Base-by-base conservation (phyloP, 2,329 filamentous ascomycete species). In the Aspergillus fijiensis region DNA sequence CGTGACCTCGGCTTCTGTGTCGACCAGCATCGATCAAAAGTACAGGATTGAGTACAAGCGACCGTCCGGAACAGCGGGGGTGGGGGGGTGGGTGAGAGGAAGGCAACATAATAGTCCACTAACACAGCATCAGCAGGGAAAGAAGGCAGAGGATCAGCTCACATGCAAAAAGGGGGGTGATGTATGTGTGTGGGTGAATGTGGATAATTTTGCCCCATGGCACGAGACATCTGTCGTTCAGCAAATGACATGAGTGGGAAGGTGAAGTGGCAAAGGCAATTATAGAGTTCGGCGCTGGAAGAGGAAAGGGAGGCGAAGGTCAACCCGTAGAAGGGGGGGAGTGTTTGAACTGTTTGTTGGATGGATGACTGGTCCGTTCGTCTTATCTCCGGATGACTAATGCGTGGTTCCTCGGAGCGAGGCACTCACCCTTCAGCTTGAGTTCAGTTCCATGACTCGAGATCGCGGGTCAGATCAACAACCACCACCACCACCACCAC, bases 141-240 rank as follows among this genome's bases (percentile, higher is more conserved):
- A n/a, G 27, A 47, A 29, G 39, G 52, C 23, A 47, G 47, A 55
- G 39, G 27, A 45, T 48, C 39, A 55, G 52, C 52, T 48, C 47
- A 48, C 53, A 55, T 55, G 53, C 45, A 31, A 55, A 54, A 48
- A 29, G 27, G 27, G 27, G 27, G 27, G 27, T 29, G 27, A 9
- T 29, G 27, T 4, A 23, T 23, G 23, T 23, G 23, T 23, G 27
- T 27, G 27, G 2, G 7, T 29, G 27, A 2, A 7, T 12, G 27
- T n/a, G 14, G 49, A 19, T 9, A 6, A 19, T 19, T 29, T 29
- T 50, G 23, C 49, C 25, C 29, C 49, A 27, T 27, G 49, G 23
- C 14, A 50, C 49, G 53, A 47, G 51, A 7, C 25, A 42, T 39
- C 12, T 16, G 33, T 27, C 10, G n/a, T 39, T 35, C 33, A 27